phyloP scores from a whole-genome alignment of 352 stramenopile genomes.

The Globisporangium iwayamae region DNA sequence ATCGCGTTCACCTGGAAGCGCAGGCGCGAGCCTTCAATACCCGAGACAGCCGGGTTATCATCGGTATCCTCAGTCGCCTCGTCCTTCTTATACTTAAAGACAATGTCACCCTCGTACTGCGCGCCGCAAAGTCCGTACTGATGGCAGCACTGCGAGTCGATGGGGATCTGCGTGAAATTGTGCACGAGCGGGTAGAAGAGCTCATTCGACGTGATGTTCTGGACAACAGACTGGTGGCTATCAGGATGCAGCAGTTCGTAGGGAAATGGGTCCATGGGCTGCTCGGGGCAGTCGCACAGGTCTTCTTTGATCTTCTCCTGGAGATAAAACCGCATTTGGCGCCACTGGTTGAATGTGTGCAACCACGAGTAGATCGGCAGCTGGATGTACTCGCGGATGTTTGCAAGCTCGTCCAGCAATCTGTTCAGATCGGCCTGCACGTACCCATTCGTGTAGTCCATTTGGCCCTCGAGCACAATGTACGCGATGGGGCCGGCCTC shows the following conservation, averaged over 20 bases:
- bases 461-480: constrained; percentile 52
- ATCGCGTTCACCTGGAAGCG: constrained; percentile 86
- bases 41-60: constrained; percentile 14
- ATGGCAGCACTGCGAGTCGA: constrained; percentile 89
- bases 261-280: constrained; percentile 76
- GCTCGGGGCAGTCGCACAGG: constrained; percentile 62
- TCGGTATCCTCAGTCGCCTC: neutral
- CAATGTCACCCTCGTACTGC: constrained; percentile 83
- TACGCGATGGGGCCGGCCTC: constrained; percentile 88
- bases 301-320: constrained; percentile 62
- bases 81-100: constrained; percentile 40
- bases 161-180: constrained; percentile 83
- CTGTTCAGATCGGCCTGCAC: constrained; percentile 55
- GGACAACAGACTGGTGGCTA: neutral
- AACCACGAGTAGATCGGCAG: constrained; percentile 86
- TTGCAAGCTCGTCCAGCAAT: constrained; percentile 71
- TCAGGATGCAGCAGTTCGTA: constrained; percentile 42
- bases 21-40: constrained; percentile 74
- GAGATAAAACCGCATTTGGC: constrained; percentile 80
- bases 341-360: constrained; percentile 86
- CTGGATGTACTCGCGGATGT: constrained; percentile 76
- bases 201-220: constrained; percentile 54
- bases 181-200: constrained; percentile 79
- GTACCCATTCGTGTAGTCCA: constrained; percentile 68
- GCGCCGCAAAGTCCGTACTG: constrained; percentile 84